Percentiles rank a stretch among this genome's conserved stretches.
Conservation (phyloP, 176 grass and related monocot species). For the Poa annua region DNA sequence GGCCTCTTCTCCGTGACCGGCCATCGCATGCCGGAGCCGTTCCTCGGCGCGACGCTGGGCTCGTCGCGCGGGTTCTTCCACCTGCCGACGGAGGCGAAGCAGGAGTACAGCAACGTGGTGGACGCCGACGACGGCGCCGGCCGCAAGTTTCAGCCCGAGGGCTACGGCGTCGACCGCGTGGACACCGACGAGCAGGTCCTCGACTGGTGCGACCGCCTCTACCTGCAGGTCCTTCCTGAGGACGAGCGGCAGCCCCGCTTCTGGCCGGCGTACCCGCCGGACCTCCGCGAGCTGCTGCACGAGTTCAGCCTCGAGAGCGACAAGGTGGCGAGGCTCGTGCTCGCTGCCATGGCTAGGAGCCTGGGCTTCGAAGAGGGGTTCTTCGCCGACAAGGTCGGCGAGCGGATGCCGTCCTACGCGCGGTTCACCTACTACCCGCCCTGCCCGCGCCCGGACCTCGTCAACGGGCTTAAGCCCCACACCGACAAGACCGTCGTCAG, state of each 20-base stretch:
- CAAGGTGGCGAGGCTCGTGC: slow-evolving; percentile 27
- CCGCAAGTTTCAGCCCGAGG: slow-evolving; percentile 51
- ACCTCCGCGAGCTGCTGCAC: slow-evolving; percentile 36
- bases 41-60: slow-evolving; percentile 41
- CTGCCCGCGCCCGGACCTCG: slow-evolving; percentile 53
- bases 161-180: slow-evolving; percentile 64
- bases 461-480: slow-evolving; percentile 67
- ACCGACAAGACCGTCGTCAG: slow-evolving; percentile 59
- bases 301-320: slow-evolving; percentile 44
- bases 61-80: slow-evolving; percentile 58
- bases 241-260: slow-evolving; percentile 26
- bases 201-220: slow-evolving; percentile 61
- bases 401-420: slow-evolving; percentile 6
- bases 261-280: slow-evolving; percentile 39
- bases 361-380: slow-evolving; percentile 38
- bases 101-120: slow-evolving; percentile 42
- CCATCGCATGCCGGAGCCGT: slow-evolving; percentile 36
- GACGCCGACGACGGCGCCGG: background rate
- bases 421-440: slow-evolving; percentile 39
- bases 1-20: slow-evolving; percentile 58
- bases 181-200: slow-evolving; percentile 48
- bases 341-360: slow-evolving; percentile 42
- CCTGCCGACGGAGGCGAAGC: slow-evolving; percentile 52
- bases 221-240: slow-evolving; percentile 53
- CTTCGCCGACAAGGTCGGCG: slow-evolving; percentile 50